Conservation (phyloP, 179 eudicot species). For the Sideroxylon spinosum region DNA sequence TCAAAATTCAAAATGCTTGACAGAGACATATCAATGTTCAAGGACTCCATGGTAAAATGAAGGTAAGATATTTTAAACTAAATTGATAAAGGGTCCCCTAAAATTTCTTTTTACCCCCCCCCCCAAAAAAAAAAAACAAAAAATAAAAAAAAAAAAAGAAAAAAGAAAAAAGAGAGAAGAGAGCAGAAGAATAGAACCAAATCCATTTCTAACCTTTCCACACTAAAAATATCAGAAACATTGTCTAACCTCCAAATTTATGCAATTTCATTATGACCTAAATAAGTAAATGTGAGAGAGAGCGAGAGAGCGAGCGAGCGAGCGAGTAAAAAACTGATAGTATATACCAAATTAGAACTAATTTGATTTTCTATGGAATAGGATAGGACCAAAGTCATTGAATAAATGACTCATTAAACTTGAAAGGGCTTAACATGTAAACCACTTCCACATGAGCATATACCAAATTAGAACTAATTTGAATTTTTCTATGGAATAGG, state of each 20-base stretch:
- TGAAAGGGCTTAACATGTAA: no score
- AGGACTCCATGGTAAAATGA: neutral
- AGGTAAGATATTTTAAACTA: neutral
- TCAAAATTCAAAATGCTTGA: neutral
- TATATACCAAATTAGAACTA: no score
- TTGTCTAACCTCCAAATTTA: neutral
- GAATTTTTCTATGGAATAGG: no score
- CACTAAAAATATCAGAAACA: neutral
- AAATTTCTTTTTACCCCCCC: neutral
- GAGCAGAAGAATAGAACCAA: slow-evolving; percentile 5
- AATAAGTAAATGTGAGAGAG: neutral
- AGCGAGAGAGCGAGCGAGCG: no score
- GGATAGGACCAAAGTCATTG: no score
- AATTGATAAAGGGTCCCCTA: neutral
- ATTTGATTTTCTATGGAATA: no score
- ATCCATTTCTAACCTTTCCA: neutral
- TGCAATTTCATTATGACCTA: neutral
- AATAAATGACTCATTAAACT: no score
- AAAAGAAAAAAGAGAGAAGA: neutral
- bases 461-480: no score
- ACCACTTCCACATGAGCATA: no score
- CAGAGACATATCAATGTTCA: neutral
- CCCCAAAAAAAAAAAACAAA: no score
- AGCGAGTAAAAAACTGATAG: no score
- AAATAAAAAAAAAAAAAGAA: no score